Base-by-base conservation (phyloP, 2,329 filamentous ascomycete species). In the Simplicillium sp. region DNA sequence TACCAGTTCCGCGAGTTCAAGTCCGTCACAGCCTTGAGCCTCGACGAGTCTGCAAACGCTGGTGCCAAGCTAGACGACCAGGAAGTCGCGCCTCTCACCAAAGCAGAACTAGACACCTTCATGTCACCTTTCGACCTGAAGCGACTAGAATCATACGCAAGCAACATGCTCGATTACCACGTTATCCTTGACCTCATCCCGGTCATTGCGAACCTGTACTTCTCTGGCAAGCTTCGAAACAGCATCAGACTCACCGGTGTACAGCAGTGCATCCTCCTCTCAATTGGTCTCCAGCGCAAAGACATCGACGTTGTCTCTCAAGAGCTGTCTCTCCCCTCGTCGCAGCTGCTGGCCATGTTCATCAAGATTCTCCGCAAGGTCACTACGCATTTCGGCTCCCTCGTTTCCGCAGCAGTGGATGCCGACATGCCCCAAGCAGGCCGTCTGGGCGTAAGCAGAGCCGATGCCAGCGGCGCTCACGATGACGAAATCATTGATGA, bases 161-260 rank as follows among this genome's bases (percentile, higher is more conserved):
- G 94, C 64, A 95, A 94, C 64, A 85, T 96, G 74, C 79, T 98
- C 34, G 94, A 98, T 62, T 95, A 97, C 67, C 94, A 96, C 56
- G 89, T 96, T 51, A 92, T 98, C 41, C 75, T 97, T 20, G 94
- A 98, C 58, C 77, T 98, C 55, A 73, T 98, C 42, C 92, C 92
- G 0, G 76, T 73, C 2, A 80, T 98, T 47, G 83, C 92, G 1
- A 71, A 73, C 17, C 75, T 94, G 18, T 96, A 90, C 68, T 98
- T 98, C 62, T 80, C 78, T 1, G 85, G 87, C 37, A 78, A 81
- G 9, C 68, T 97, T 14, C 78, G 73, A 52, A 62, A 66, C 29
- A 69, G 70, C 38, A 71, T 95, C 50, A 81, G 75, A 41, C 71
- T 98, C 40, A 84, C 77, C 4, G 82, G 83, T n/a, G 74, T 96